A percentile compares a stretch with the other conserved stretches of the same genome.
Conservation (phyloP, 257 asterid species). For the Ehretia macrophylla region DNA sequence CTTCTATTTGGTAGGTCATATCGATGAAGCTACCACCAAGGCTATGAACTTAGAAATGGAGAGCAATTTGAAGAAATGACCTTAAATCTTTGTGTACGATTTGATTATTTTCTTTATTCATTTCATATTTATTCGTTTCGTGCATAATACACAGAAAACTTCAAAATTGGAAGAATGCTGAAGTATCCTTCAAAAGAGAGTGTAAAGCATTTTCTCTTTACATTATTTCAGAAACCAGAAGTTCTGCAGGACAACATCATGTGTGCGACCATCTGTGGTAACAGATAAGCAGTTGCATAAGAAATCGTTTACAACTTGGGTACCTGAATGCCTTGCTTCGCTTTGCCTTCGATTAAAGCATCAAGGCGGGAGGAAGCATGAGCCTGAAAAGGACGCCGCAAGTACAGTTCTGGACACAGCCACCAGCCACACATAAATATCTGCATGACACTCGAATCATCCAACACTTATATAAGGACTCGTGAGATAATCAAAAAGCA, state of each 20-base stretch:
- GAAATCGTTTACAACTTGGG: conserved; percentile 7
- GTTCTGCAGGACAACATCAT: background rate
- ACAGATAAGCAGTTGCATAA: background rate
- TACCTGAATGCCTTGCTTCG: conserved; percentile 99
- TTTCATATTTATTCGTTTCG: too few species aligned
- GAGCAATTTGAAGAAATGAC: background rate
- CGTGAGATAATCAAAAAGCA: conserved; percentile 4
- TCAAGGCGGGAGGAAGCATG: conserved; percentile 82
- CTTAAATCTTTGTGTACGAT: too few species aligned
- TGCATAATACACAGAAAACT: background rate
- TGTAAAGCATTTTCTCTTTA: too few species aligned
- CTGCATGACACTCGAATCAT: conserved; percentile 40
- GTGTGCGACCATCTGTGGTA: background rate
- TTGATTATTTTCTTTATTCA: too few species aligned
- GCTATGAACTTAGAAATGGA: conserved; percentile 10
- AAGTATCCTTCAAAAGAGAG: background rate
- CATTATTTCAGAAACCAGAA: background rate
- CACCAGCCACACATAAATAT: conserved; percentile 98
- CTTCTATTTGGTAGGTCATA: conserved; percentile 6
- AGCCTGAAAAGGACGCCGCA: conserved; percentile 81
- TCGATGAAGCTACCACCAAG: conserved; percentile 7
- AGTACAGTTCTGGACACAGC: conserved; percentile 95
- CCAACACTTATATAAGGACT: background rate
- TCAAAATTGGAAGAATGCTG: background rate
- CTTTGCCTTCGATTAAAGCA: conserved; percentile 86